phyloP scores from a whole-genome alignment of 495 filamentous ascomycete genomes.

The Aspergillus ostianus region DNA sequence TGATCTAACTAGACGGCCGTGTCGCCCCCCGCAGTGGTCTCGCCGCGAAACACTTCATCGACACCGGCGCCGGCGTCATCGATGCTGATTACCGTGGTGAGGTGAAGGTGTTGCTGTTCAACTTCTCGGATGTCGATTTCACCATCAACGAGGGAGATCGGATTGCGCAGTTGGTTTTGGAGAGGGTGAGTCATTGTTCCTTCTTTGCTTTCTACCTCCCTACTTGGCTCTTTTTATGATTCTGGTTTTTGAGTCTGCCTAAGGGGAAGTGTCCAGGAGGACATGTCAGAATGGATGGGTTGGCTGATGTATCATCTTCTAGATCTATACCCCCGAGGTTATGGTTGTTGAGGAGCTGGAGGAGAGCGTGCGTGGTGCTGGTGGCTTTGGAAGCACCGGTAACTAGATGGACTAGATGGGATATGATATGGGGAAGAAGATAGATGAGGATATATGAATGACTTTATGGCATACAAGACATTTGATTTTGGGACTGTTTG shows the following conservation, averaged over 20 bases:
- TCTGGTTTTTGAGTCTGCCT: too few species aligned
- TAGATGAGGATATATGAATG: slow-evolving; percentile 8
- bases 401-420: slow-evolving; percentile 8
- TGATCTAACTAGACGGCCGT: slow-evolving; percentile 66
- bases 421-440: neutral
- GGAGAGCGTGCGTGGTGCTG: slow-evolving; percentile 84
- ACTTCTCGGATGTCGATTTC: slow-evolving; percentile 82
- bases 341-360: slow-evolving; percentile 82
- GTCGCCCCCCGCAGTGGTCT: slow-evolving; percentile 91
- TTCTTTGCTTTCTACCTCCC: neutral
- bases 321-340: slow-evolving; percentile 89
- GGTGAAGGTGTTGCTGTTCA: slow-evolving; percentile 92
- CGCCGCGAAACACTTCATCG: slow-evolving; percentile 90
- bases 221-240: too few species aligned
- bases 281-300: too few species aligned
- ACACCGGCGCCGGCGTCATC: slow-evolving; percentile 92
- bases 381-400: slow-evolving; percentile 94
- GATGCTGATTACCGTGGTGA: slow-evolving; percentile 96
- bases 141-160: slow-evolving; percentile 81
- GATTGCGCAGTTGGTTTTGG: slow-evolving; percentile 88
- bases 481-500: neutral
- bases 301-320: slow-evolving; percentile 16
- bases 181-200: slow-evolving; percentile 53
- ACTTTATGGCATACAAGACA: neutral
- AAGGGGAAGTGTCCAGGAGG: too few species aligned